These are phyloP conservation scores for Trichoderma arundinaceum DNA, from an alignment of 2,329 filamentous ascomycete species.

Conservation along the genomic window DNA sequence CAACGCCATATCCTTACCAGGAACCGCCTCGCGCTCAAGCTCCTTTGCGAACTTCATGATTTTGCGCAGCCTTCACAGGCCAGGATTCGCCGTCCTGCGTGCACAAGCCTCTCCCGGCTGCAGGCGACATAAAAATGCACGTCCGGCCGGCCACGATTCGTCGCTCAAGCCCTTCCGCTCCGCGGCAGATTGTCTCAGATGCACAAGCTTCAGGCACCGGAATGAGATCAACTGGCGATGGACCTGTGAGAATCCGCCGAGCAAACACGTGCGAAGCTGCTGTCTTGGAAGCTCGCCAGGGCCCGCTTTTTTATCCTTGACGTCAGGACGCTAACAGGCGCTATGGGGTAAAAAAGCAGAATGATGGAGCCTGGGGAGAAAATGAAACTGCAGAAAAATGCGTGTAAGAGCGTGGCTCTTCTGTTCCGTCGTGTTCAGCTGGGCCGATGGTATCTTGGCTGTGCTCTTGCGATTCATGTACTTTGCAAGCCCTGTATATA, in stretches of 20 bases:
- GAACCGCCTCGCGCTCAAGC: constrained; percentile 84
- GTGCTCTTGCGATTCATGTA: neutral
- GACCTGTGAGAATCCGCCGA: constrained; percentile 24
- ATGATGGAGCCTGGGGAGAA: neutral
- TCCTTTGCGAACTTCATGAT: constrained; percentile 75
- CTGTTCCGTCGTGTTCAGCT: neutral
- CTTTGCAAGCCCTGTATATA: neutral
- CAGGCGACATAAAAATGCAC: constrained; percentile 24
- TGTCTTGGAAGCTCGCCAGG: neutral
- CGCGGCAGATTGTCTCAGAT: constrained; percentile 5
- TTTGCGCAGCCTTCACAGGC: neutral
- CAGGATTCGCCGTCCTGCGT: constrained; percentile 1
- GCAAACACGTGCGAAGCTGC: constrained; percentile 22
- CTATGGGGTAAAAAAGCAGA: neutral
- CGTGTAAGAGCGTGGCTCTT: neutral
- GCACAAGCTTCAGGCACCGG: constrained; percentile 14
- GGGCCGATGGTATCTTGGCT: neutral
- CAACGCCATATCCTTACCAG: constrained; percentile 56
- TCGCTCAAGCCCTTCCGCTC: neutral
- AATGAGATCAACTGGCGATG: constrained; percentile 17
- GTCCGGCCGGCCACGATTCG: constrained; percentile 32
- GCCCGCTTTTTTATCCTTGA: constrained; percentile 26
- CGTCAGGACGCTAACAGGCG: constrained; percentile 20
- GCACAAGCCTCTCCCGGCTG: constrained; percentile 1
- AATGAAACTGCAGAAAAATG: neutral